Percentiles rank a stretch among this genome's conserved stretches.
Evolutionary conservation across 2,329 filamentous ascomycete genomes (phyloP).

Genomic region (Fusarium hainanense): DNA sequence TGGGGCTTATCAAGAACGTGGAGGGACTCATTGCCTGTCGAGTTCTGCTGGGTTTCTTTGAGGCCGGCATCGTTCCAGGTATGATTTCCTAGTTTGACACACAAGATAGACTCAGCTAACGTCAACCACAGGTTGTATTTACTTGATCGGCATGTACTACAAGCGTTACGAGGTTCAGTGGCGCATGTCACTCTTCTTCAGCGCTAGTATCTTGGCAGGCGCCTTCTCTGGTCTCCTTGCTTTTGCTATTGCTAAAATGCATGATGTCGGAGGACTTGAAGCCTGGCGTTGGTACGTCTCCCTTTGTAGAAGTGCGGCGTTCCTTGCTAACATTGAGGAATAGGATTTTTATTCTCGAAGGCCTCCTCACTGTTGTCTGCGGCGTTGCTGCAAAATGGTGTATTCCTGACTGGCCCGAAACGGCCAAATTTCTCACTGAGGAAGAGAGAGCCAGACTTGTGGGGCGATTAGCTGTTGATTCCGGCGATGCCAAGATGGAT

Average conservation of each 20-base stretch:
- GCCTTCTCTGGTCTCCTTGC: slow-evolving; percentile 8
- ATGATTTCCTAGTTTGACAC: background rate
- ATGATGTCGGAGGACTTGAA: slow-evolving; percentile 2
- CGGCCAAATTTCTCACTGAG: slow-evolving; percentile 78
- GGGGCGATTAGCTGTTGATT: slow-evolving; percentile 64
- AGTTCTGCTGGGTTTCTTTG: background rate
- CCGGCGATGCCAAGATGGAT: slow-evolving; percentile 11
- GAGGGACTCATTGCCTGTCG: background rate
- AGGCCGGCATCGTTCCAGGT: slow-evolving; percentile 4
- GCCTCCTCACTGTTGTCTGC: slow-evolving; percentile 74
- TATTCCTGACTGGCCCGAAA: slow-evolving; percentile 84
- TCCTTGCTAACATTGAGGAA: fast-evolving
- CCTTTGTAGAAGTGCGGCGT: fast-evolving
- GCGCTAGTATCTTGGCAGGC: background rate
- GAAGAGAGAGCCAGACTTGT: slow-evolving; percentile 78
- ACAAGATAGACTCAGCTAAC: background rate
- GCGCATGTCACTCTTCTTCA: slow-evolving; percentile 14
- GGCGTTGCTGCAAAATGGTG: slow-evolving; percentile 75
- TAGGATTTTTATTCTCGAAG: slow-evolving; percentile 75
- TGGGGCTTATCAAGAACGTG: background rate
- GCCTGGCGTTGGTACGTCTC: slow-evolving; percentile 8
- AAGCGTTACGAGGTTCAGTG: slow-evolving; percentile 13
- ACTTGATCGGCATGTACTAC: slow-evolving; percentile 21
- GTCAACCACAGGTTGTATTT: background rate
- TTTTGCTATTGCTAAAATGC: slow-evolving; percentile 14